Conservation (phyloP, 2,329 filamentous ascomycete genomes). For the Fonsecaea pedrosoi region DNA sequence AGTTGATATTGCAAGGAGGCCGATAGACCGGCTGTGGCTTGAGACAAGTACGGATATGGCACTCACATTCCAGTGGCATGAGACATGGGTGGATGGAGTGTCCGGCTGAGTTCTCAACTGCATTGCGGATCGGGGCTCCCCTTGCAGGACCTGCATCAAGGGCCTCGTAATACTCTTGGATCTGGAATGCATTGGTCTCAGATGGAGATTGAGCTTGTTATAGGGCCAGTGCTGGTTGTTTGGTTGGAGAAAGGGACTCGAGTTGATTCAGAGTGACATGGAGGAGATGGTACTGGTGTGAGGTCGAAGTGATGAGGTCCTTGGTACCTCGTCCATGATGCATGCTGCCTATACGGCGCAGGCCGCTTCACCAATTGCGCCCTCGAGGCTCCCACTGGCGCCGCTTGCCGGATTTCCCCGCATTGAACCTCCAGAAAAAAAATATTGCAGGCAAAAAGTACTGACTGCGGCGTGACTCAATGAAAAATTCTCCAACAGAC, state of each 20-base stretch:
- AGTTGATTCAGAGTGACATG: neutral
- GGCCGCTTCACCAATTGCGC: too few species aligned
- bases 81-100: neutral
- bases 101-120: neutral
- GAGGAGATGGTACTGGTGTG: neutral
- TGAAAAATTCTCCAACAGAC: neutral
- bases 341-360: too few species aligned
- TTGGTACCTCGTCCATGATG: neutral
- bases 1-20: conserved; percentile 18
- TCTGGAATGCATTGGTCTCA: conserved; percentile 23
- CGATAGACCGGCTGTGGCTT: conserved; percentile 16
- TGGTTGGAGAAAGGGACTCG: neutral
- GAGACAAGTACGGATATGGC: conserved; percentile 18
- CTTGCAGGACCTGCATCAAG: conserved; percentile 14
- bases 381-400: neutral
- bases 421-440: conserved; percentile 5
- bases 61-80: neutral
- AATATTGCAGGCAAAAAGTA: neutral
- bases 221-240: conserved; percentile 42
- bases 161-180: conserved; percentile 3
- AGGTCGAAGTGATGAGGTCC: too few species aligned
- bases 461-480: conserved; percentile 18
- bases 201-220: conserved; percentile 44
- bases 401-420: conserved; percentile 12
- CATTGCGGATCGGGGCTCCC: conserved; percentile 3